Percentiles rank a stretch among this genome's conserved stretches.
These are phyloP conservation scores for Musa beccarii DNA, from an alignment of 176 grass and related monocot species.

Conservation along the genomic window DNA sequence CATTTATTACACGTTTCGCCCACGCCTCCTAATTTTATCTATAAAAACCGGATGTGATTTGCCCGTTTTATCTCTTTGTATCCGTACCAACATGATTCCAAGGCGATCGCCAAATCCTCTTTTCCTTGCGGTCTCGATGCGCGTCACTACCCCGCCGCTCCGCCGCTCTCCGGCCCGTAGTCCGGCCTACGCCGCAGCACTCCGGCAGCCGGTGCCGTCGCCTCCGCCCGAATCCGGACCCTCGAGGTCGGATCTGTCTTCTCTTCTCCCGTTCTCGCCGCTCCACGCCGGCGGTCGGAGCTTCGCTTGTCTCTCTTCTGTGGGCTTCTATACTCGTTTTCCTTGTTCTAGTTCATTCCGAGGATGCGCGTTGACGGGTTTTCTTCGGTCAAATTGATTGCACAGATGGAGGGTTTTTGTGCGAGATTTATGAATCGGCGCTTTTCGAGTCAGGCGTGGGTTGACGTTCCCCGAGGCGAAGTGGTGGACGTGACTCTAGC, in stretches of 20 bases:
- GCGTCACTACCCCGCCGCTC: background rate
- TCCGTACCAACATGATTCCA: too few relatives aligned
- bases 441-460: conserved; percentile 29
- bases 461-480: conserved; percentile 2
- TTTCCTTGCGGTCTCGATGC: background rate
- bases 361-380: background rate
- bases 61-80: too few relatives aligned
- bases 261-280: conserved; percentile 1
- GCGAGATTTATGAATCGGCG: conserved; percentile 14
- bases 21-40: too few relatives aligned
- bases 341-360: background rate
- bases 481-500: conserved; percentile 79
- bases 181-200: too few relatives aligned
- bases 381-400: background rate
- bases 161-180: background rate
- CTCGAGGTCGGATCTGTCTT: background rate
- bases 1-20: too few relatives aligned
- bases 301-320: background rate
- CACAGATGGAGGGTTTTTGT: background rate
- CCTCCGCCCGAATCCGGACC: background rate
- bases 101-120: background rate
- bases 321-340: background rate
- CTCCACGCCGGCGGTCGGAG: background rate
- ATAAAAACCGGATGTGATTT: too few relatives aligned
- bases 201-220: background rate